phyloP scores from a whole-genome alignment of 1,284 basidiomycete species.

The Volvariella volvacea region DNA sequence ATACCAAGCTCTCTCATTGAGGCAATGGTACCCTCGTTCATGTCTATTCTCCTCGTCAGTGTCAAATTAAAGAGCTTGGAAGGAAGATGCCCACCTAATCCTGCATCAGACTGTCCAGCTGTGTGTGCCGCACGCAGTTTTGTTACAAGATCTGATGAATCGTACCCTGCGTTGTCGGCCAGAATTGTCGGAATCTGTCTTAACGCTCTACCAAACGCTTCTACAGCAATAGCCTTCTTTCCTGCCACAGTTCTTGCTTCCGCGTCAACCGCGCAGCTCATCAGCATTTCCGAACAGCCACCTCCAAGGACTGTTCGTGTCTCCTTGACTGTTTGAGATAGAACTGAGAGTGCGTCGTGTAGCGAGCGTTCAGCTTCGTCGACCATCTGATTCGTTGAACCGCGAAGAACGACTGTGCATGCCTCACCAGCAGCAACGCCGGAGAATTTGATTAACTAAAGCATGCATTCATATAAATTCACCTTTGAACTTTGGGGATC shows the following conservation, averaged over 20 bases:
- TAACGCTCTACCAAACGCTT: conserved; percentile 86
- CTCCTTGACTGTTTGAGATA: conserved; percentile 98
- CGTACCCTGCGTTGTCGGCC: conserved; percentile 96
- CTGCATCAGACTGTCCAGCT: conserved; percentile 80
- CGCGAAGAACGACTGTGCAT: conserved; percentile 97
- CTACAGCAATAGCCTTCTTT: conserved; percentile 94
- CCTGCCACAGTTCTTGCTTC: conserved; percentile 81
- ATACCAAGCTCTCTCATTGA: conserved; percentile 88
- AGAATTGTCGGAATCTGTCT: conserved; percentile 95
- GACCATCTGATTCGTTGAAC: conserved; percentile 97
- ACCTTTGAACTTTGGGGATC: background rate
- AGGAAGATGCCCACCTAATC: conserved; percentile 60
- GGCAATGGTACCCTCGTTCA: conserved; percentile 79
- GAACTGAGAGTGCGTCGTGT: conserved; percentile 94
- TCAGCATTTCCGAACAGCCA: conserved; percentile 97
- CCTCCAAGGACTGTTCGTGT: conserved; percentile 92
- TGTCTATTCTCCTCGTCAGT: conserved; percentile 47
- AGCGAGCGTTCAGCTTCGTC: conserved; percentile 98
- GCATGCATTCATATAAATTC: background rate
- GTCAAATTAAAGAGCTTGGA: conserved; percentile 1
- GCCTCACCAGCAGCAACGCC: conserved; percentile 97
- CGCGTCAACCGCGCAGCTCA: conserved; percentile 93
- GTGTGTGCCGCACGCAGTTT: conserved; percentile 91
- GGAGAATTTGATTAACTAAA: conserved; percentile 97
- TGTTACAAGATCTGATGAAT: conserved; percentile 93